Percentiles rank a stretch among this genome's conserved stretches.
phyloP scores from a whole-genome alignment of 305 asterid genomes.

The Solanum hybrid region DNA sequence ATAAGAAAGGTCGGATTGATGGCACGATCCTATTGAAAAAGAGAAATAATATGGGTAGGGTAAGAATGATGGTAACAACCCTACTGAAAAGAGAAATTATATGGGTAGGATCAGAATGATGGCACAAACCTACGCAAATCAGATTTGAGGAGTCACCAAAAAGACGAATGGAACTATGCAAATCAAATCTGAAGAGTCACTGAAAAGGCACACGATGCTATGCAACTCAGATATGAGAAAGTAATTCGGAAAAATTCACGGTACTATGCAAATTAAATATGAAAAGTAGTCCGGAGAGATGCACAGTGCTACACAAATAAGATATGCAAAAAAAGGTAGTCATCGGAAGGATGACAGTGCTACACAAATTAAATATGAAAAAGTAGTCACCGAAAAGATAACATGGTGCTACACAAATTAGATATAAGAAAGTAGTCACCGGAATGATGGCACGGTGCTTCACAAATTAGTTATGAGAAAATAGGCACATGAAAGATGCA shows the following conservation, averaged over 20 bases:
- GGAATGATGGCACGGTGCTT: not conserved
- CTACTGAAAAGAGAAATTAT: not conserved
- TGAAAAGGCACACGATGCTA: not conserved
- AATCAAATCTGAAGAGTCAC: not conserved
- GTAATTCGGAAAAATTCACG: not conserved
- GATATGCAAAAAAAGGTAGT: not conserved
- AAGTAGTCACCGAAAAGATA: not conserved
- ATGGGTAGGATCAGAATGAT: not conserved
- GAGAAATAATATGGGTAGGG: not conserved
- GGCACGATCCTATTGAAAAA: not conserved
- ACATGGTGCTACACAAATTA: not conserved
- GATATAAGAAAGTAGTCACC: not conserved
- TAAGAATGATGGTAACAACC: not conserved
- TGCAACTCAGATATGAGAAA: not conserved
- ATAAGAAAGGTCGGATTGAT: not conserved
- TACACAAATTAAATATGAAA: not conserved
- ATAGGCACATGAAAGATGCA: not conserved
- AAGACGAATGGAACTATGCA: not conserved
- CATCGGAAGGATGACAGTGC: not conserved
- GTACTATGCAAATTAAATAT: not conserved
- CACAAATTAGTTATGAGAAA: not conserved
- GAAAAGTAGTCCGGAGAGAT: not conserved
- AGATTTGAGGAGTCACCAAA: not conserved
- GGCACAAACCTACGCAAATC: not conserved
- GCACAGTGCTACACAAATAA: not conserved